Base-by-base conservation (phyloP, 164 flowering plant genomes). In the Cinnamomum chago region DNA sequence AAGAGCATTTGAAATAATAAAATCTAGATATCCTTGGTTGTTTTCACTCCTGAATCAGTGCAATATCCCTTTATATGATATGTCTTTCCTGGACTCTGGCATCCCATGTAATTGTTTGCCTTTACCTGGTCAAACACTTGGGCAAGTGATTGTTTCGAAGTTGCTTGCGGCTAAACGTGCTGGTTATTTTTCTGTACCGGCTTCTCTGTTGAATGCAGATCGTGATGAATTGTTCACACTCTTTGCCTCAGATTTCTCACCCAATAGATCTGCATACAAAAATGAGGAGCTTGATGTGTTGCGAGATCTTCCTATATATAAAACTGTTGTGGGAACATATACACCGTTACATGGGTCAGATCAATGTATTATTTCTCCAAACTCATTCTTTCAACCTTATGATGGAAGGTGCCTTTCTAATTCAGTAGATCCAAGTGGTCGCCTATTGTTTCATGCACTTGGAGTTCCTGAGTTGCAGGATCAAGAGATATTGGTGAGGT, bases 11-110 rank as follows among this genome's bases (percentile, higher is more conserved):
- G 84, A 86, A 79, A 76, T 15, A 74, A 78, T 80, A 20, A 79
- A 85, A 72, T 70, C 72, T 22, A 85, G 78, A 71, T 86, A 90
- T 72, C 97, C 99, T 76, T 95, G 98, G 98, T 81, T 95, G 84
- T 73, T 88, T n/a, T 84, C 96, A 50, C 70, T 95, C 68, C 82
- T 95, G 78, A 95, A 95, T 83, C 93, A 93, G 75, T 93, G 90
- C 81, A 92, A 90, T 64, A 81, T 95, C 74, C 99, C 99, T 15
- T 74, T 88, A 62, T 92, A 83, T 85, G 96, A 95, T 84, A 50
- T 77, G 33, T 78, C 86, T 77, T 93, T 88, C 78, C 73, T 93
- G 72, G 92, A 87, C 27, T 91, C 87, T 81, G 95, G 91, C 80
- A 78, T 80, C 65, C 70, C 88, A 27, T 83, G 88, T 77, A 73